phyloP scores from a whole-genome alignment of 2,329 filamentous ascomycete species.

The Beauveria sp. region DNA sequence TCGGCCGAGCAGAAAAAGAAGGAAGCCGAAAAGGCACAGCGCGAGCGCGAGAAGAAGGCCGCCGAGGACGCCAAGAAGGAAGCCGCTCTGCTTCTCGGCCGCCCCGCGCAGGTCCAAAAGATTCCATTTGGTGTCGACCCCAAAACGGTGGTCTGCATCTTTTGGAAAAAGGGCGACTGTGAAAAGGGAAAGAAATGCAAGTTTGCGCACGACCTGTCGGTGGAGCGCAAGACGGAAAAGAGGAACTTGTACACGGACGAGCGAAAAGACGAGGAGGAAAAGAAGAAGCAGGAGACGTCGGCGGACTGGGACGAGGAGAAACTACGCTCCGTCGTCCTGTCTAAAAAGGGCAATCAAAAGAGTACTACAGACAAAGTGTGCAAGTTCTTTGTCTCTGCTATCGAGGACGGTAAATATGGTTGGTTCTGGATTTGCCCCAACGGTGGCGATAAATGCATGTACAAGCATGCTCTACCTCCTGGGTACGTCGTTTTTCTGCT shows the following conservation, averaged over 20 bases:
- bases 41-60: constrained; percentile 84
- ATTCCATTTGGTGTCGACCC: constrained; percentile 96
- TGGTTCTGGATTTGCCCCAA: constrained; percentile 99
- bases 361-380: constrained; percentile 97
- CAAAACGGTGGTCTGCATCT: constrained; percentile 93
- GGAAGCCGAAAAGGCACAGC: constrained; percentile 55
- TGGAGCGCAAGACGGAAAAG: constrained; percentile 91
- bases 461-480: constrained; percentile 88
- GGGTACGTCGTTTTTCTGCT: constrained; percentile 54
- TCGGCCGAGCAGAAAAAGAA: constrained; percentile 83
- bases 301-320: constrained; percentile 98
- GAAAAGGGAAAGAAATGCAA: constrained; percentile 98
- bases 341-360: constrained; percentile 94
- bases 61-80: constrained; percentile 79
- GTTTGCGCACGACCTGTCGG: constrained; percentile 83
- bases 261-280: constrained; percentile 60
- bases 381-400: constrained; percentile 96
- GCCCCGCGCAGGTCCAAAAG: constrained; percentile 92
- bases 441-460: constrained; percentile 96
- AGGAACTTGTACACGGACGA: constrained; percentile 83
- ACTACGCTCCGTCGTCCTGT: constrained; percentile 78
- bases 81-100: constrained; percentile 73
- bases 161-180: constrained; percentile 94
- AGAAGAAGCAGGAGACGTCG: constrained; percentile 86
- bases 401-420: constrained; percentile 97